Evolutionary conservation across 1,284 basidiomycete genomes (phyloP).

Genomic region (Sporisorium sorghi): DNA sequence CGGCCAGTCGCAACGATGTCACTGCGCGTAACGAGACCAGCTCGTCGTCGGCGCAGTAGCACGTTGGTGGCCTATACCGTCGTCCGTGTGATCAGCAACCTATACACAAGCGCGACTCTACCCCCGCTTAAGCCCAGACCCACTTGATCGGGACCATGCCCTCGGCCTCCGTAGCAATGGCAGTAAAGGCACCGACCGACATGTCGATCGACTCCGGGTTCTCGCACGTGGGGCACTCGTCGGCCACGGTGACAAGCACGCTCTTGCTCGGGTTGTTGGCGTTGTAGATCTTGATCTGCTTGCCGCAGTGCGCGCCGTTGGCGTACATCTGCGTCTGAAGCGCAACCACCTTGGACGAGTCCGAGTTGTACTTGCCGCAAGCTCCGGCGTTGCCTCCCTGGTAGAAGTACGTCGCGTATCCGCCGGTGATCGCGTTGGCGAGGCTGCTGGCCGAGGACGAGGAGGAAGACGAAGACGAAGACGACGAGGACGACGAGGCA

Average conservation of each 20-base stretch:
- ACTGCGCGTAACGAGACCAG: conserved; percentile 20
- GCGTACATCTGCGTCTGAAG: conserved; percentile 55
- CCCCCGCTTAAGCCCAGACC: conserved; percentile 40
- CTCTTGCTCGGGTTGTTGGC: conserved; percentile 70
- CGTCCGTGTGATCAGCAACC: conserved; percentile 22
- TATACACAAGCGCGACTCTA: neutral
- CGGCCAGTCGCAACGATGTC: conserved; percentile 15
- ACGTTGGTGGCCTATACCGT: conserved; percentile 1
- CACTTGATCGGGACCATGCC: conserved; percentile 73
- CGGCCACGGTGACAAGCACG: conserved; percentile 73
- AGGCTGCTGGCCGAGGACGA: conserved; percentile 21
- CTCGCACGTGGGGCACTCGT: conserved; percentile 72
- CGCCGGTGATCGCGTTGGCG: conserved; percentile 38
- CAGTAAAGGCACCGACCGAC: conserved; percentile 78
- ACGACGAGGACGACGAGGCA: conserved; percentile 14
- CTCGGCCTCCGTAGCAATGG: conserved; percentile 73
- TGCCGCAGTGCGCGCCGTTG: conserved; percentile 76
- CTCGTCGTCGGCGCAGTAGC: conserved; percentile 1
- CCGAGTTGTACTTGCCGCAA: conserved; percentile 62
- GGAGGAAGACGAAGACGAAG: conserved; percentile 17
- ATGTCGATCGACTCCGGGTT: conserved; percentile 80
- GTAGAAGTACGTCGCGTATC: conserved; percentile 60
- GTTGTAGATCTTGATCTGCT: conserved; percentile 75
- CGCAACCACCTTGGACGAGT: conserved; percentile 53
- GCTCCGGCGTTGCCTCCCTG: conserved; percentile 65